Evolutionary conservation across 805 yeast genomes (phyloP).

Genomic region (Ogataea angusta): DNA sequence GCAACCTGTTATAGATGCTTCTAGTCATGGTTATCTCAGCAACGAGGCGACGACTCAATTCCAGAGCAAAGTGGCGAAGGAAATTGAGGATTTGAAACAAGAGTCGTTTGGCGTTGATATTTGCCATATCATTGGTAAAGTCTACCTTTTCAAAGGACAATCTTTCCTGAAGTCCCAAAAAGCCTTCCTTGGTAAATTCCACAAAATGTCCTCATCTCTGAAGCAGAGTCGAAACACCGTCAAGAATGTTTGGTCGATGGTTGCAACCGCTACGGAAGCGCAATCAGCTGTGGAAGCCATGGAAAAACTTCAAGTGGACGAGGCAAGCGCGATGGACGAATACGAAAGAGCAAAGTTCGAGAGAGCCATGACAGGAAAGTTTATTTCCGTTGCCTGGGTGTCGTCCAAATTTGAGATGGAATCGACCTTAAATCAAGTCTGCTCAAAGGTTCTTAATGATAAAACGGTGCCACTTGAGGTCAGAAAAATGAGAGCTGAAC

Average conservation of each 20-base stretch:
- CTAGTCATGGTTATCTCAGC: conserved; percentile 38
- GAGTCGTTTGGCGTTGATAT: conserved; percentile 85
- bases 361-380: conserved; percentile 72
- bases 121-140: conserved; percentile 69
- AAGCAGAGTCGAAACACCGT: conserved; percentile 74
- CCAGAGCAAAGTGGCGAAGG: conserved; percentile 62
- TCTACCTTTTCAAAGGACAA: conserved; percentile 62
- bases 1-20: conserved; percentile 39
- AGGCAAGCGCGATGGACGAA: conserved; percentile 42
- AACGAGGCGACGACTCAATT: conserved; percentile 50
- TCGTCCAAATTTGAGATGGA: conserved; percentile 78
- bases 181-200: conserved; percentile 61
- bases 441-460: conserved; percentile 63
- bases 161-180: conserved; percentile 64
- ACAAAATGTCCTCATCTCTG: conserved; percentile 57
- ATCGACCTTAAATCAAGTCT: conserved; percentile 66
- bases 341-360: conserved; percentile 60
- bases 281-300: conserved; percentile 74
- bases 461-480: conserved; percentile 44
- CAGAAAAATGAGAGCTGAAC: conserved; percentile 59
- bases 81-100: conserved; percentile 78
- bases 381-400: conserved; percentile 80
- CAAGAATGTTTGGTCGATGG: conserved; percentile 67
- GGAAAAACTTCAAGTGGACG: conserved; percentile 51
- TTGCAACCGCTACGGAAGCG: conserved; percentile 74